Base-by-base conservation (phyloP, 805 yeast genomes). In the Tetrapisispora namnaoensis region DNA sequence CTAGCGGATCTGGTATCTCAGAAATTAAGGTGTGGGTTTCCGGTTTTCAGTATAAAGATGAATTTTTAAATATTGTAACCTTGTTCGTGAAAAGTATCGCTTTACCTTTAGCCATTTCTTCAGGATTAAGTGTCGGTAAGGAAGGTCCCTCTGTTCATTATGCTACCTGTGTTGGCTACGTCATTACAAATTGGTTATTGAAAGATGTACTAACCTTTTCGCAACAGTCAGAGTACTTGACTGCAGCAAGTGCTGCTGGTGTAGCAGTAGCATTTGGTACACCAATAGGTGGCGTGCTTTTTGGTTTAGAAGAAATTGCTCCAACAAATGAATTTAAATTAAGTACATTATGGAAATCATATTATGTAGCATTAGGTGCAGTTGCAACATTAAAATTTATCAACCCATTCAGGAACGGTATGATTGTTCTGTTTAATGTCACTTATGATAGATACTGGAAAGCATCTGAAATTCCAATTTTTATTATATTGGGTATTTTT, bases 61-160 rank as follows among this genome's bases (percentile, higher is more conserved):
- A 85, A 3, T 93, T 91, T 58, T 72, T 93, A 47, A 84, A 82
- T 27, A 74, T 81, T 67, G 70, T 75, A 62, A 89, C 96, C 0
- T 69, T 91, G 22, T 54, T 78, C 1, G 79, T 91, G 47, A 93
- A 93, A 56, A 76, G 88, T 45, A 61, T 88, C 10, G 86, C 95
- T 0, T 69, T 93, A 40, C 99, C 99, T 0, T 70, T 93, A 51
- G 87, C 95, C 0, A 93, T 93, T 58, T 90, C 95, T 0, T 83
- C 96, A 1, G 99, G 99, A 0, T 67, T 93, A 37, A 84, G 91
- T 55, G 85, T 93, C 6, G 99, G 99, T 21, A 93, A 93, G 67
- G 99, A 93, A 63, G 99, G 99, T 0, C 99, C 99, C 1, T 81
- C 91, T 57, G 99, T 93, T 13, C 99, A 93, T 67, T 93, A 91